Base-by-base conservation (phyloP, 306 rosid species). In the Geum urbanum region DNA sequence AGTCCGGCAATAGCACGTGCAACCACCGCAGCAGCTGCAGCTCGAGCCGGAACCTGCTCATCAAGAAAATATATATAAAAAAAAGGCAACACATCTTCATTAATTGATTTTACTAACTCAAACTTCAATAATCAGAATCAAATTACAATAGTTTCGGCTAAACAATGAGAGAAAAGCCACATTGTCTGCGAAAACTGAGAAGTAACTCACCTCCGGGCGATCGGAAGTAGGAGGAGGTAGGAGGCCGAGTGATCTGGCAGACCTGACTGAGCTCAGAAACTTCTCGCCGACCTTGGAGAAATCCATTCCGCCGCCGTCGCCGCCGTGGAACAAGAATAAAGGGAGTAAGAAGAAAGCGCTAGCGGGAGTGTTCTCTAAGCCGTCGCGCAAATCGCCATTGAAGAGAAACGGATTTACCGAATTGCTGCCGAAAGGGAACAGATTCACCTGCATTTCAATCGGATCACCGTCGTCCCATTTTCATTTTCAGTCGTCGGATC, bases 1-100 rank as follows among this genome's bases (percentile, higher is more conserved):
- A 95, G 80, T 72, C 96, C 99, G 6, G 97, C 97, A 67, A 95
- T 90, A 70, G 95, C 99, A 77, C 96, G 97, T 24, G 99, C 99
- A 52, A 91, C 97, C 41, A 89, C 99, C 51, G 99, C 99, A 6
- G 99, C 99, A 22, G 99, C 99, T 19, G 90, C 95, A 67, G 95
- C 99, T 69, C 94, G 92, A 14, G 96, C 89, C 1, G 97, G 99
- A 84, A 95, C 99, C 99, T 95, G 87, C 49, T 79, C 72, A 64
- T 70, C 60, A 62, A 50, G 35, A 27, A 59, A 68, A n/a, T n/a
- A 68, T 49, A 74, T 68, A 73, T 32, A 40, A 53, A 22, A 32
- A 32, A 32, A 32, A 32, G 39, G 74, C 76, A 84, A 77, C 74
- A 76, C 76, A 64, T 45, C 67, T 52, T 72, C 7, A n/a, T n/a